Evolutionary conservation across 2,329 filamentous ascomycete genomes (phyloP).

Genomic region (Penicillium sumatraense): DNA sequence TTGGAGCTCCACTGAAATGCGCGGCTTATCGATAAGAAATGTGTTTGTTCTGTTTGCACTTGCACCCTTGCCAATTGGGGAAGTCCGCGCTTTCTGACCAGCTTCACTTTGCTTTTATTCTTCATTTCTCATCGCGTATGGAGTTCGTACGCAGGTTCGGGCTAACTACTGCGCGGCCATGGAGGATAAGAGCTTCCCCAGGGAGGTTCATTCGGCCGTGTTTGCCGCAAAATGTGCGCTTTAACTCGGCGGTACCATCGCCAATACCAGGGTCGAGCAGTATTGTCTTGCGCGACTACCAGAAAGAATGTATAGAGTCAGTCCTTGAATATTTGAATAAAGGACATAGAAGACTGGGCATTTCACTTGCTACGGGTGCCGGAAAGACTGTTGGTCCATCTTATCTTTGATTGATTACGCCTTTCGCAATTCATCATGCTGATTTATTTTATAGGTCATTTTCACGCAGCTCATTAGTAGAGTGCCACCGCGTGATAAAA

Average conservation of each 20-base stretch:
- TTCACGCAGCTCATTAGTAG: constrained; percentile 94
- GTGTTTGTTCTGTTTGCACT: constrained; percentile 48
- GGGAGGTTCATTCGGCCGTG: constrained; percentile 28
- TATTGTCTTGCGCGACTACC: constrained; percentile 79
- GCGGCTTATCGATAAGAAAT: constrained; percentile 25
- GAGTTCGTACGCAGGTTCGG: constrained; percentile 35
- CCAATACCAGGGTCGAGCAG: constrained; percentile 23
- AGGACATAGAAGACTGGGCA: constrained; percentile 78
- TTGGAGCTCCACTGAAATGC: constrained; percentile 14
- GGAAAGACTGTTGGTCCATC: constrained; percentile 74
- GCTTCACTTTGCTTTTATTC: too few relatives aligned
- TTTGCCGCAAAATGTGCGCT: constrained; percentile 30
- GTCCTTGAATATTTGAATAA: constrained; percentile 70
- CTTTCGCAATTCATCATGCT: not conserved
- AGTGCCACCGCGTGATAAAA: constrained; percentile 60
- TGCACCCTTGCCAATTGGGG: not conserved
- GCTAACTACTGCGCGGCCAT: constrained; percentile 22
- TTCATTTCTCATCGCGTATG: constrained; percentile 29
- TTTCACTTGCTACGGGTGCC: constrained; percentile 85
- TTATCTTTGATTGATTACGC: not conserved
- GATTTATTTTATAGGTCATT: constrained; percentile 66
- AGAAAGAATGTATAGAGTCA: constrained; percentile 87
- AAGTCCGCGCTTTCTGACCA: not conserved
- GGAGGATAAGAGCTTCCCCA: constrained; percentile 11
- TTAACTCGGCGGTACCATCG: constrained; percentile 27